Evolutionary conservation across 2,329 filamentous ascomycete genomes (phyloP).

Genomic region (Allantophomopsis lycopodina): DNA sequence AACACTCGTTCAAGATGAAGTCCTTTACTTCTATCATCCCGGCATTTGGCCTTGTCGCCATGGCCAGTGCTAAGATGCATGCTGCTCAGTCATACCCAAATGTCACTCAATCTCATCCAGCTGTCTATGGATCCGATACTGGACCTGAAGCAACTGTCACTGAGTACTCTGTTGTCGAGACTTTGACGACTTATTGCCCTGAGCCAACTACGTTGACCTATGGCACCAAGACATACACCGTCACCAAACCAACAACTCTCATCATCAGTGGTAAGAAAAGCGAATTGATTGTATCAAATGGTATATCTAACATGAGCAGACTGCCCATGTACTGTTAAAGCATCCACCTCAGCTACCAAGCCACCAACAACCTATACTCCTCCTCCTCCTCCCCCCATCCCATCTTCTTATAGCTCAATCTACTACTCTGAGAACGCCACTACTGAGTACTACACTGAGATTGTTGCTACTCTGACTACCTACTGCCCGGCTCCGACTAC

Average conservation of each 20-base stretch:
- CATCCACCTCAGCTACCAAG: too few species aligned
- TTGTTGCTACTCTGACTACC: not conserved
- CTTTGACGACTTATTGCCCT: constrained; percentile 10
- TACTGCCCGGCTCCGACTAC: constrained; percentile 32
- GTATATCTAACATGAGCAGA: too few species aligned
- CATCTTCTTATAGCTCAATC: too few species aligned
- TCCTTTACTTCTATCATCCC: constrained; percentile 11
- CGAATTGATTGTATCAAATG: too few species aligned
- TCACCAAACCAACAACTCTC: constrained; percentile 1
- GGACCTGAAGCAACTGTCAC: too few species aligned
- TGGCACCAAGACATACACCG: constrained; percentile 1
- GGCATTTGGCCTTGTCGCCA: constrained; percentile 16
- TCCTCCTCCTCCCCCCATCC: too few species aligned
- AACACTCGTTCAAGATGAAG: constrained; percentile 14
- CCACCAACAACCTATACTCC: too few species aligned
- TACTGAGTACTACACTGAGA: not conserved
- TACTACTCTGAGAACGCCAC: not conserved
- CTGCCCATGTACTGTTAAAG: too few species aligned
- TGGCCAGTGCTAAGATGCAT: constrained; percentile 6
- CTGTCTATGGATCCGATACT: too few species aligned
- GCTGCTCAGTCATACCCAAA: not conserved
- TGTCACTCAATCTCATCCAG: not conserved
- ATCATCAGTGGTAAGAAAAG: constrained; percentile 1
- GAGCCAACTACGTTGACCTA: not conserved
- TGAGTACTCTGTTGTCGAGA: constrained; percentile 7